phyloP scores from a whole-genome alignment of 2,329 filamentous ascomycete species.

The Aspergillus neoniger region DNA sequence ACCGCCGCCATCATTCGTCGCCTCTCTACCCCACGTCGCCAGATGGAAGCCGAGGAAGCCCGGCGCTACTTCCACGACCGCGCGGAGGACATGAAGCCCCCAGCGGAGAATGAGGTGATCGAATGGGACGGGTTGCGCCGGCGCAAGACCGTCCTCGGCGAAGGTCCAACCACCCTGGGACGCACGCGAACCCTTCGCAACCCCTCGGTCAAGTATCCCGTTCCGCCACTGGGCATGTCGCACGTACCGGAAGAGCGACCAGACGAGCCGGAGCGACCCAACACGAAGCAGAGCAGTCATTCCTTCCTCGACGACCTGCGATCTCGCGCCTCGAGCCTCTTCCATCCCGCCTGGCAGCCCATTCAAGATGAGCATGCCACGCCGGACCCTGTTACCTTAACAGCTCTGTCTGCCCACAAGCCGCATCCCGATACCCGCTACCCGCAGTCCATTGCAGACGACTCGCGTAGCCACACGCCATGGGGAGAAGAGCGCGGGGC shows the following conservation, averaged over 20 bases:
- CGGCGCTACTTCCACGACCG: conserved; percentile 79
- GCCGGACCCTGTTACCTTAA: conserved; percentile 64
- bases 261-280: conserved; percentile 42
- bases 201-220: conserved; percentile 52
- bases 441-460: conserved; percentile 30
- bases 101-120: conserved; percentile 75
- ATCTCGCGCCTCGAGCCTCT: conserved; percentile 40
- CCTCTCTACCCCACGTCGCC: conserved; percentile 72
- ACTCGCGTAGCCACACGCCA: conserved; percentile 44
- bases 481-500: conserved; percentile 33
- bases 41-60: conserved; percentile 77
- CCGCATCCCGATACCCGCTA: conserved; percentile 49
- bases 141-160: conserved; percentile 61
- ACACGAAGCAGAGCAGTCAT: conserved; percentile 32
- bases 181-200: conserved; percentile 36
- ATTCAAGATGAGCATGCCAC: conserved; percentile 40
- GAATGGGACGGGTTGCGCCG: conserved; percentile 92
- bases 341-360: conserved; percentile 39
- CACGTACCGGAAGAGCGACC: conserved; percentile 66
- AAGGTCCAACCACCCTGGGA: conserved; percentile 44
- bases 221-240: conserved; percentile 86
- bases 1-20: conserved; percentile 83
- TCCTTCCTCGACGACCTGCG: conserved; percentile 44
- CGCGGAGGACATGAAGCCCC: conserved; percentile 66
- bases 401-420: conserved; percentile 56